These are phyloP conservation scores for Eucalyptus pauciflora DNA, from an alignment of 345 rosid genomes.

Conservation along the genomic window DNA sequence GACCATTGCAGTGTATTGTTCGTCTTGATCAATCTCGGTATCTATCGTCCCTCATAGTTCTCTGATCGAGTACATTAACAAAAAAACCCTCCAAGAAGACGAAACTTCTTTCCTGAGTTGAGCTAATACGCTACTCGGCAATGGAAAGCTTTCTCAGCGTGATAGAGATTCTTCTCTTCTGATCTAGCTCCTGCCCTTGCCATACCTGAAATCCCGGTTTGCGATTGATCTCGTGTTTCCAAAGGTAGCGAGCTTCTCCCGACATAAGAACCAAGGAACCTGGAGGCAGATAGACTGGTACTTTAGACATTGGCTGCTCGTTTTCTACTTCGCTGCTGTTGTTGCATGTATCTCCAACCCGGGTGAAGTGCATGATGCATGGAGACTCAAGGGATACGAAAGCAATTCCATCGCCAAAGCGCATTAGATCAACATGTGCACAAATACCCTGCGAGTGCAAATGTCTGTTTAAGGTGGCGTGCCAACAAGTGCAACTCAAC, in stretches of 20 bases:
- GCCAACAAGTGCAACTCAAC: background rate
- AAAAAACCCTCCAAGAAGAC: background rate
- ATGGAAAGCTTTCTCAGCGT: constrained; percentile 62
- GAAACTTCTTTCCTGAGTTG: background rate
- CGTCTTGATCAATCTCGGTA: background rate
- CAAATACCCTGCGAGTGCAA: constrained; percentile 61
- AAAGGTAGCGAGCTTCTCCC: constrained; percentile 67
- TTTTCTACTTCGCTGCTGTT: background rate
- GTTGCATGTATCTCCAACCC: background rate
- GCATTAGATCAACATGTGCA: constrained; percentile 84
- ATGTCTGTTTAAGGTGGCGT: background rate
- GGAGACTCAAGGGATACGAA: constrained; percentile 77
- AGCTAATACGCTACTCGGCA: constrained; percentile 4
- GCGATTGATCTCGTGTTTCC: constrained; percentile 94
- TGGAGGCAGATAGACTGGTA: constrained; percentile 51
- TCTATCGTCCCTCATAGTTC: background rate
- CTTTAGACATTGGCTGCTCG: background rate
- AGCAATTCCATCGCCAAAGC: constrained; percentile 87
- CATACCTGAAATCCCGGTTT: constrained; percentile 77
- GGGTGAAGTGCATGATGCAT: constrained; percentile 75
- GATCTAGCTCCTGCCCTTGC: constrained; percentile 57
- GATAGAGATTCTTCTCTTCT: constrained; percentile 60
- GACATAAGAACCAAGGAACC: constrained; percentile 84
- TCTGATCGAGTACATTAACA: background rate
- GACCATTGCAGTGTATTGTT: background rate